These are phyloP conservation scores for Senna siamea DNA, from an alignment of 306 rosid species.

Conservation along the genomic window DNA sequence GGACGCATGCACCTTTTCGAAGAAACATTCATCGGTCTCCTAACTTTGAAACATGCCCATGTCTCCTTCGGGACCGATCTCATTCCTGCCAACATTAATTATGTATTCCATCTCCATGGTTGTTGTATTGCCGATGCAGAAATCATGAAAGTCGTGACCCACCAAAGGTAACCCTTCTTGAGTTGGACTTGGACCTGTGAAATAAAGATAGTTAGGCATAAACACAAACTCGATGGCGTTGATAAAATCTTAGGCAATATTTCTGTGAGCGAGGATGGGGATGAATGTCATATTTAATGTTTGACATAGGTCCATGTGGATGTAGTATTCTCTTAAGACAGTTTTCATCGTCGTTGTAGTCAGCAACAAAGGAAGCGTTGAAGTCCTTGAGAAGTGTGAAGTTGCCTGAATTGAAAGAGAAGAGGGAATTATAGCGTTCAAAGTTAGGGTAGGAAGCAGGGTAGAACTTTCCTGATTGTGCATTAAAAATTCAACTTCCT, in stretches of 20 bases:
- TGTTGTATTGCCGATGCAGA: not conserved
- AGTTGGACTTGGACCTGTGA: too few relatives aligned
- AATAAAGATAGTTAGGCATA: constrained; percentile 37
- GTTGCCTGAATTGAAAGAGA: constrained; percentile 48
- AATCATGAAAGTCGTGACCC: not conserved
- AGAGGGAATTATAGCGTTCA: constrained; percentile 21
- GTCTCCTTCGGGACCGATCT: not conserved
- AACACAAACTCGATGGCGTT: constrained; percentile 68
- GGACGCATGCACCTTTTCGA: not conserved
- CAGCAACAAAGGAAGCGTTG: constrained; percentile 32
- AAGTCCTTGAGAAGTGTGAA: constrained; percentile 52
- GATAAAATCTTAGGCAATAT: constrained; percentile 49
- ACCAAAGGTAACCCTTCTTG: not conserved
- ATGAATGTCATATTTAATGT: constrained; percentile 48
- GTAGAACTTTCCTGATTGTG: too few relatives aligned
- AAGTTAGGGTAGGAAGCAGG: not conserved
- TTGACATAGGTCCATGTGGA: constrained; percentile 15
- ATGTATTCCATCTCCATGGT: constrained; percentile 23
- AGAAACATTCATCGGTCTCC: not conserved
- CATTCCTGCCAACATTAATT: not conserved
- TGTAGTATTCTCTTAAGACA: constrained; percentile 37
- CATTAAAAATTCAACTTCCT: too few relatives aligned
- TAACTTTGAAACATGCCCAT: constrained; percentile 24
- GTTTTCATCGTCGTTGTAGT: rapidly evolving
- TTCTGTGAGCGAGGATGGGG: constrained; percentile 26